Conservation (phyloP, 2,329 filamentous ascomycete species). For the Epichloe gansuensis region DNA sequence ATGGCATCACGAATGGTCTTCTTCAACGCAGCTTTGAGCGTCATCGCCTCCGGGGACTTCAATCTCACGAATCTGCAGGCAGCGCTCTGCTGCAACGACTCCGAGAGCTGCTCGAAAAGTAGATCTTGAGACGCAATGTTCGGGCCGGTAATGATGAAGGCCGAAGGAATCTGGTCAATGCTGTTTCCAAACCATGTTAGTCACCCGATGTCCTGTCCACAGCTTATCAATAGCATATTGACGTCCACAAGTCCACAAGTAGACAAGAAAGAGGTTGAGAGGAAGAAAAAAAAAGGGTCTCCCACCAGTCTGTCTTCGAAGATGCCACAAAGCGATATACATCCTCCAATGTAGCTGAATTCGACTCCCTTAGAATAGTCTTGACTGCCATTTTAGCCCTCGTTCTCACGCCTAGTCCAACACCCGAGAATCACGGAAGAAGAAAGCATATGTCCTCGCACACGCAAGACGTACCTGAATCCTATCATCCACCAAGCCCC, state of each 20-base stretch:
- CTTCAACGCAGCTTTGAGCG: conserved; percentile 61
- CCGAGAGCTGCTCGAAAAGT: conserved; percentile 59
- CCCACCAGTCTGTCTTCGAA: conserved; percentile 21
- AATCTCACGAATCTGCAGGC: conserved; percentile 51
- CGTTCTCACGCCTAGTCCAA: neutral
- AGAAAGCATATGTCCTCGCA: neutral
- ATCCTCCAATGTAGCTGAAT: conserved; percentile 46
- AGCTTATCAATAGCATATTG: neutral
- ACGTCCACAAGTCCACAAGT: neutral
- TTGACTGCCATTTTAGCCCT: conserved; percentile 14
- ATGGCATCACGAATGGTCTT: conserved; percentile 59
- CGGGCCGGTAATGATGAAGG: conserved; percentile 65
- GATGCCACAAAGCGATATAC: conserved; percentile 44
- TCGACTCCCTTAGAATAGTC: conserved; percentile 47
- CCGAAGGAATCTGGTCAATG: conserved; percentile 47
- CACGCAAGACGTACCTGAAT: conserved; percentile 34
- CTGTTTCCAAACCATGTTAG: conserved; percentile 8
- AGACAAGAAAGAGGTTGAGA: neutral
- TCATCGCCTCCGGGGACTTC: conserved; percentile 58
- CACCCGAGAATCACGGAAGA: neutral
- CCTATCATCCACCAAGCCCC: conserved; percentile 50
- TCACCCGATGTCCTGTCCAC: neutral
- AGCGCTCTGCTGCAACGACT: conserved; percentile 34
- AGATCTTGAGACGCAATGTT: conserved; percentile 65
- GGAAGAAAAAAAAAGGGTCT: too few species aligned